Conservation (phyloP, 352 stramenopile species). For the Globisporangium emineosum region DNA sequence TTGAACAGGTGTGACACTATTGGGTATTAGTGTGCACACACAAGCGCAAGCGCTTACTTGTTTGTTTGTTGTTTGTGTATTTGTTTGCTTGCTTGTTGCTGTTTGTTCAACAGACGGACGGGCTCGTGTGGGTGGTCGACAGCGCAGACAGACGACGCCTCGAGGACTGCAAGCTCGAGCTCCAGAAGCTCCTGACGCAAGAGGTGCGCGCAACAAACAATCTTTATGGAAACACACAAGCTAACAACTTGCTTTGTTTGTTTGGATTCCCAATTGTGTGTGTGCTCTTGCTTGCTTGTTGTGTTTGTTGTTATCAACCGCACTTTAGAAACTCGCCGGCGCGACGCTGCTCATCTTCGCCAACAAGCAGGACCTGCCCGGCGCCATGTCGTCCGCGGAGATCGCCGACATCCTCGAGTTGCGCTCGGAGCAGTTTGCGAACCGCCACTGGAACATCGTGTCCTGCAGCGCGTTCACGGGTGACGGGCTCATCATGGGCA, state of each 20-base stretch:
- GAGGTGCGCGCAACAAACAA: too few species aligned
- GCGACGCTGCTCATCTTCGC: conserved; percentile 98
- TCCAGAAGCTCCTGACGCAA: conserved; percentile 83
- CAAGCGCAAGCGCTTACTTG: not conserved
- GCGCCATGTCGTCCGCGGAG: conserved; percentile 86
- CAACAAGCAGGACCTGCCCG: conserved; percentile 98
- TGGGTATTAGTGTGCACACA: not conserved
- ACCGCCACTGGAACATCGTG: conserved; percentile 88
- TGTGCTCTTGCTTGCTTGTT: not conserved
- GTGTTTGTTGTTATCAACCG: not conserved
- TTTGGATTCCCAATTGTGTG: not conserved
- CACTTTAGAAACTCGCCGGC: conserved; percentile 22
- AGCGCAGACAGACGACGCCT: conserved; percentile 92
- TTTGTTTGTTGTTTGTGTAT: not conserved
- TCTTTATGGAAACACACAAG: not conserved
- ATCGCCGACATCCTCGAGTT: conserved; percentile 91
- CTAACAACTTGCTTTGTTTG: not conserved
- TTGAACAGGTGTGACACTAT: conserved; percentile 69
- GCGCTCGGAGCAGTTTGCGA: conserved; percentile 74
- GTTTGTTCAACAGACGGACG: conserved; percentile 89
- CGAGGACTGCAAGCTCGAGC: conserved; percentile 92
- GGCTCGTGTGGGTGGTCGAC: conserved; percentile 99
- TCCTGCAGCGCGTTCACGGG: conserved; percentile 97
- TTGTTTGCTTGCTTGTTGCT: not conserved
- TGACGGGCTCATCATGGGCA: conserved; percentile 92